A percentile compares a stretch with the other conserved stretches of the same genome.
Evolutionary conservation across 2,329 filamentous ascomycete genomes (phyloP).

Genomic region (Diaporthe amygdali): DNA sequence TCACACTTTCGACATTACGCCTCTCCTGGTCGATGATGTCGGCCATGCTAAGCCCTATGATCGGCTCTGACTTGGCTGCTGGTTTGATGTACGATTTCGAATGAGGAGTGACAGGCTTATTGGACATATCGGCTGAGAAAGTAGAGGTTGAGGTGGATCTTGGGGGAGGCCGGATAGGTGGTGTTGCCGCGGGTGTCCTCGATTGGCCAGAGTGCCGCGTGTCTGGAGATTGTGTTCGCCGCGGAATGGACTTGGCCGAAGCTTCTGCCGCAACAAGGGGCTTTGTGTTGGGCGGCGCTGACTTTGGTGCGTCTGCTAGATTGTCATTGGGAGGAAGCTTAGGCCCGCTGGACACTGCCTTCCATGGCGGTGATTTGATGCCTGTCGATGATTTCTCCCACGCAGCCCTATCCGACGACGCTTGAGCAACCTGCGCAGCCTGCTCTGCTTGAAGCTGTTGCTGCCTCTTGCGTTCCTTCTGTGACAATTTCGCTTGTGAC

Average conservation of each 20-base stretch:
- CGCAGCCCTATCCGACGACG: constrained; percentile 42
- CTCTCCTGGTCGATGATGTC: constrained; percentile 91
- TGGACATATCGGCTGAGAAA: constrained; percentile 34
- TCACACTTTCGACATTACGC: constrained; percentile 80
- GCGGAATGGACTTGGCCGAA: constrained; percentile 42
- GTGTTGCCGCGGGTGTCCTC: constrained; percentile 36
- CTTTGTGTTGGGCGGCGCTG: constrained; percentile 42
- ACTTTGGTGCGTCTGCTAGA: constrained; percentile 40
- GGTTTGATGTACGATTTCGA: constrained; percentile 65
- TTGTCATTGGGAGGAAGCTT: constrained; percentile 58
- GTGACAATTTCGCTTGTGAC: constrained; percentile 72
- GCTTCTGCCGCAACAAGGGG: constrained; percentile 50
- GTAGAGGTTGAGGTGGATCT: constrained; percentile 24
- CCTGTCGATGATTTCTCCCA: constrained; percentile 50
- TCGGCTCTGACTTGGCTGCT: constrained; percentile 65
- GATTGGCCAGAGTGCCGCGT: constrained; percentile 67
- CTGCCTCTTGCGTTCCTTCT: constrained; percentile 89
- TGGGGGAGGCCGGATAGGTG: constrained; percentile 23
- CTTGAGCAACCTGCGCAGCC: constrained; percentile 42
- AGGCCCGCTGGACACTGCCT: constrained; percentile 54
- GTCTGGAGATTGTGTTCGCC: constrained; percentile 64
- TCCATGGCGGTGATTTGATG: constrained; percentile 68
- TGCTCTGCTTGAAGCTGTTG: constrained; percentile 68
- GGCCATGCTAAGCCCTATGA: constrained; percentile 75
- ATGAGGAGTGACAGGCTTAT: constrained; percentile 57